Evolutionary conservation across 139 green algal genomes (phyloP).

Genomic region (Yamagishiella unicocca): DNA sequence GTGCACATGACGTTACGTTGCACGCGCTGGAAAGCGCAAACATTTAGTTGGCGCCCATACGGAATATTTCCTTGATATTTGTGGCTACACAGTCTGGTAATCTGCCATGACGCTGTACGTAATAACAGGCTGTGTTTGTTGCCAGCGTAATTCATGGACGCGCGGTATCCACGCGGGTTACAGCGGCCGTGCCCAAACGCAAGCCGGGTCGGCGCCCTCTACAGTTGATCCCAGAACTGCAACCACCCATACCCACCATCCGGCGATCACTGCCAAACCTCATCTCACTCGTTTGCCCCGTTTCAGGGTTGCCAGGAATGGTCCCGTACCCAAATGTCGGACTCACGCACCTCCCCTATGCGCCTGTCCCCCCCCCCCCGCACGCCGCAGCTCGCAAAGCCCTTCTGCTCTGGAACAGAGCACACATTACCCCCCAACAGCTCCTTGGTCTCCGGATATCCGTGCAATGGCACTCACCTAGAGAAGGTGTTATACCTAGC

Average conservation of each 20-base stretch:
- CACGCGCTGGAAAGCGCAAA: too few relatives aligned
- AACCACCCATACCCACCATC: not conserved
- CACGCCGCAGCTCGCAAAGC: conserved; percentile 14
- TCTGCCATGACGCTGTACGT: not conserved
- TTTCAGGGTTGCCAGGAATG: not conserved
- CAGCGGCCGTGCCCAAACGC: not conserved
- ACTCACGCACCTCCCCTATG: not conserved
- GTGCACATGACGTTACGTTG: too few relatives aligned
- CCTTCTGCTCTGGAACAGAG: not conserved
- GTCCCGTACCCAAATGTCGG: not conserved
- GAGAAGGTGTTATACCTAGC: conserved; percentile 1
- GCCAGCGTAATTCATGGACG: too few relatives aligned
- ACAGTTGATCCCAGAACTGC: not conserved
- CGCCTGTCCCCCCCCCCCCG: not conserved
- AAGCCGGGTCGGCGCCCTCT: not conserved
- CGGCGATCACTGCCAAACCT: not conserved
- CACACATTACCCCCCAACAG: conserved; percentile 12
- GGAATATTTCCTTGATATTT: not conserved
- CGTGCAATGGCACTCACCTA: not conserved
- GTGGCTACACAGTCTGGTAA: not conserved
- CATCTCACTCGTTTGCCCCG: not conserved
- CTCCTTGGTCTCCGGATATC: not conserved
- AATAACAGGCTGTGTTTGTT: not conserved
- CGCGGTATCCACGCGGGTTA: too few relatives aligned
- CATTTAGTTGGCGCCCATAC: not conserved